Evolutionary conservation across 805 yeast species (phyloP).

Genomic region (Candida chauliodis): DNA sequence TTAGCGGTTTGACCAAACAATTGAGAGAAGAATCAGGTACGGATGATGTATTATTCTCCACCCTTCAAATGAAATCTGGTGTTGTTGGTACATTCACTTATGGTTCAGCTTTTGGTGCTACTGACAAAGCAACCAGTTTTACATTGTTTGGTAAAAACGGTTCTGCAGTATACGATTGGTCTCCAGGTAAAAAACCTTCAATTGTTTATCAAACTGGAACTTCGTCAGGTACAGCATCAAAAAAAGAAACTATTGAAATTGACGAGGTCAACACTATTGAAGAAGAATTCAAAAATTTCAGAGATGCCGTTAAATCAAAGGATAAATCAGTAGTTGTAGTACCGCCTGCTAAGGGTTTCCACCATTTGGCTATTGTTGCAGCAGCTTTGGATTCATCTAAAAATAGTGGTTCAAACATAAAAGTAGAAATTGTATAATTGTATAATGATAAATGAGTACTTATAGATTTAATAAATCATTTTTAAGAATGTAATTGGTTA

Average conservation of each 20-base stretch:
- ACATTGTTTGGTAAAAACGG: constrained; percentile 79
- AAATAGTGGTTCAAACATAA: constrained; percentile 48
- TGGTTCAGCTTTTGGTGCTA: constrained; percentile 83
- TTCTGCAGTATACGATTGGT: constrained; percentile 62
- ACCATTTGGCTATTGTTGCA: constrained; percentile 85
- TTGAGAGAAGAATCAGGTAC: constrained; percentile 74
- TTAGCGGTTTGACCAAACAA: constrained; percentile 77
- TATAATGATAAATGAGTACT: too few relatives aligned
- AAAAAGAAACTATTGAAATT: constrained; percentile 35
- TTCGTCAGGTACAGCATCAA: constrained; percentile 48
- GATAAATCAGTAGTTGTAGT: constrained; percentile 57
- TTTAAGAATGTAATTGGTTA: too few relatives aligned
- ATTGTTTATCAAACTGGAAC: constrained; percentile 33
- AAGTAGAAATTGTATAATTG: constrained; percentile 32
- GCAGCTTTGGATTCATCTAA: constrained; percentile 76
- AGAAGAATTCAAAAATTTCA: constrained; percentile 48
- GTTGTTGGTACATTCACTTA: constrained; percentile 82
- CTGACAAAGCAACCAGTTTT: constrained; percentile 63
- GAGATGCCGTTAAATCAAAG: constrained; percentile 54
- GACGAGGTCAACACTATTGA: constrained; percentile 43
- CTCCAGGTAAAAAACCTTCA: constrained; percentile 43
- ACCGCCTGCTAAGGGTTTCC: constrained; percentile 80
- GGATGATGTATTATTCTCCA: constrained; percentile 76
- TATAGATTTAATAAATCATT: too few relatives aligned
- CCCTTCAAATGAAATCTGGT: constrained; percentile 56